phyloP scores from a whole-genome alignment of 495 filamentous ascomycete species.

The Cryomyces antarcticus region DNA sequence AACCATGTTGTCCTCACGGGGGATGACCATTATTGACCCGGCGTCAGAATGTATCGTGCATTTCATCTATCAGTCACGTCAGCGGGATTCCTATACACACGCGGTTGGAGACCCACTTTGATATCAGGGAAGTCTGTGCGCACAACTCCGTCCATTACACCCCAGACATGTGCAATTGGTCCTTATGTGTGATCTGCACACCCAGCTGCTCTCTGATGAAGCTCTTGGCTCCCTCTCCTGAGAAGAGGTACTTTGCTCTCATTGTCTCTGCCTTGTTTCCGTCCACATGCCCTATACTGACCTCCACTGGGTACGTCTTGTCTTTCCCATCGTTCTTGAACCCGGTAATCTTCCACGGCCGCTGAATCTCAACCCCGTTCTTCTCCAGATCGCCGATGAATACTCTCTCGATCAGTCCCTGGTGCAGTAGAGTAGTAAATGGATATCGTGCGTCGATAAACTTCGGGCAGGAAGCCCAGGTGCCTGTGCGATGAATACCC shows the following conservation, averaged over 20 bases:
- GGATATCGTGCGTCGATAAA: slow-evolving; percentile 48
- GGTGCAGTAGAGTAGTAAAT: slow-evolving; percentile 43
- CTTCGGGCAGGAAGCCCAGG: slow-evolving; percentile 40
- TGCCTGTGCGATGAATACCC: slow-evolving; percentile 39
- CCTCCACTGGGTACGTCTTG: slow-evolving; percentile 37
- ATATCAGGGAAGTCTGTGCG: slow-evolving; percentile 26
- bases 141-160: slow-evolving; percentile 26
- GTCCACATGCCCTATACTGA: slow-evolving; percentile 55
- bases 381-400: slow-evolving; percentile 43
- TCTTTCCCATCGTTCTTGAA: slow-evolving; percentile 39
- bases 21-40: slow-evolving; percentile 27
- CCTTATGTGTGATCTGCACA: slow-evolving; percentile 39
- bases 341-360: slow-evolving; percentile 40
- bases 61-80: slow-evolving; percentile 44
- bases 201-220: slow-evolving; percentile 38
- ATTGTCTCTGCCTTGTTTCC: slow-evolving; percentile 45
- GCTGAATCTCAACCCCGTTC: slow-evolving; percentile 33
- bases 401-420: slow-evolving; percentile 43
- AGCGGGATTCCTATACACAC: neutral
- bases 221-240: slow-evolving; percentile 43
- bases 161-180: slow-evolving; percentile 35
- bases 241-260: slow-evolving; percentile 43
- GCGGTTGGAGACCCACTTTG: slow-evolving; percentile 14
- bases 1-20: slow-evolving; percentile 24
- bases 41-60: slow-evolving; percentile 43